Evolutionary conservation across 2,329 filamentous ascomycete genomes (phyloP), one percentile per base, ranked within the genome.

Genomic region (Trichoderma guizhouense): DNA sequence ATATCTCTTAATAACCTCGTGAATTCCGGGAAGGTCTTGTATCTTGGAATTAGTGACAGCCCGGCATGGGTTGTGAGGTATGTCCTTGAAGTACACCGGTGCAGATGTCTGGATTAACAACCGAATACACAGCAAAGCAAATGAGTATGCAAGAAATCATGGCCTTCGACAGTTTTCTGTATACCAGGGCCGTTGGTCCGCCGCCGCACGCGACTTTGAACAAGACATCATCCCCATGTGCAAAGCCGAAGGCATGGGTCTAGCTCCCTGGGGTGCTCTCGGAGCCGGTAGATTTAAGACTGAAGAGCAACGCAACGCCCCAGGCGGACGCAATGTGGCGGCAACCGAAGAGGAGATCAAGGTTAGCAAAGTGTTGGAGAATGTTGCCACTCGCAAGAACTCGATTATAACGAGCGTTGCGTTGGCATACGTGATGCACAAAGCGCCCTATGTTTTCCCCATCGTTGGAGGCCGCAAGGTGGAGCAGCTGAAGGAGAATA

Each of bases 351-450:
- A 83, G 6, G 90, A 93, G 75, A 79, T 86, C 73, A 83, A 82
- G 74, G 78, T 86, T 73, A 85, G 83, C 74, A 76, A 80, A 67
- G 82, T 80, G 14, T 79, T 87, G 34, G 84, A 86, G 84, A 84
- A 79, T 30, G 85, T 92, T 58, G 84, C 85, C 63, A 74, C 76
- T 32, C 81, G 81, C 72, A 84, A 84, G 74, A 78, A 79, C 73
- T 84, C 82, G 3, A 74, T 79, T 67, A 81, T 86, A 74, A 86
- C 84, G 18, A 84, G 83, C 73, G 79, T 87, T 71, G 92, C 92
- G 11, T 81, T 94, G 28, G 92, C 92, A 2, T 94, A 94, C 76
- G 89, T 94, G 18, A 87, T 92, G 85, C 86, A 89, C 74, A 93
- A 94, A 82, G 84, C 90, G 0, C 88, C 91, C 0, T 89, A 93